Evolutionary conservation across 495 filamentous ascomycete genomes (phyloP).

Genomic region (Cairneyella variabilis): DNA sequence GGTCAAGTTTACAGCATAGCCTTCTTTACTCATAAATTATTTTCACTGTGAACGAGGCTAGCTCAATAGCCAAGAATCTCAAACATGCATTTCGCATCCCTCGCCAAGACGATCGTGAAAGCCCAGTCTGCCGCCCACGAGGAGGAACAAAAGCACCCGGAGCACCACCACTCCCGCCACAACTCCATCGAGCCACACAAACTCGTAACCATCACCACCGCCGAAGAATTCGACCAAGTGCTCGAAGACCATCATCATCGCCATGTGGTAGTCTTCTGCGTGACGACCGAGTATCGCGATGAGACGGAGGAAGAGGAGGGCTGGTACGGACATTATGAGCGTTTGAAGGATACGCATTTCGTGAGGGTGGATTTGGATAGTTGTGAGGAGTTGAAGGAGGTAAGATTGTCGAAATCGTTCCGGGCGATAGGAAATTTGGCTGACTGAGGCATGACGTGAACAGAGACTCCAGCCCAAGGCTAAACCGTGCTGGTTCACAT

Average conservation of each 20-base stretch:
- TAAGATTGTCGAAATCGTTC: neutral
- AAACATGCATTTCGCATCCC: too few species aligned
- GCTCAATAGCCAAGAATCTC: too few species aligned
- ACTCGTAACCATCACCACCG: conserved; percentile 7
- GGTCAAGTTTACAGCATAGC: too few species aligned
- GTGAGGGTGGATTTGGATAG: conserved; percentile 6
- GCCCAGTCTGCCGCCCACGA: too few species aligned
- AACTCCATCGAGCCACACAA: neutral
- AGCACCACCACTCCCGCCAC: neutral
- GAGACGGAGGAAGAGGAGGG: conserved; percentile 7
- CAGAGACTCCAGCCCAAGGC: conserved; percentile 8
- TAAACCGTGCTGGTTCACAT: conserved; percentile 16
- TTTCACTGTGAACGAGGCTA: too few species aligned
- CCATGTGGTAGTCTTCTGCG: conserved; percentile 8
- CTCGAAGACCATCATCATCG: conserved; percentile 16
- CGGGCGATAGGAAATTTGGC: neutral
- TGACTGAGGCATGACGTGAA: neutral
- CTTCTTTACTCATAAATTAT: too few species aligned
- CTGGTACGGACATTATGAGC: conserved; percentile 12
- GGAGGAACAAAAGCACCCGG: too few species aligned
- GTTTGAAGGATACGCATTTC: conserved; percentile 10
- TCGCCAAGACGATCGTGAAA: too few species aligned
- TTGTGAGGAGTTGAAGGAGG: conserved; percentile 1
- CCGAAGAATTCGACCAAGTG: conserved; percentile 13
- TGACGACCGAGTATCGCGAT: conserved; percentile 4